Evolutionary conservation across 2,329 filamentous ascomycete genomes (phyloP).

Genomic region (Fusarium compactum): DNA sequence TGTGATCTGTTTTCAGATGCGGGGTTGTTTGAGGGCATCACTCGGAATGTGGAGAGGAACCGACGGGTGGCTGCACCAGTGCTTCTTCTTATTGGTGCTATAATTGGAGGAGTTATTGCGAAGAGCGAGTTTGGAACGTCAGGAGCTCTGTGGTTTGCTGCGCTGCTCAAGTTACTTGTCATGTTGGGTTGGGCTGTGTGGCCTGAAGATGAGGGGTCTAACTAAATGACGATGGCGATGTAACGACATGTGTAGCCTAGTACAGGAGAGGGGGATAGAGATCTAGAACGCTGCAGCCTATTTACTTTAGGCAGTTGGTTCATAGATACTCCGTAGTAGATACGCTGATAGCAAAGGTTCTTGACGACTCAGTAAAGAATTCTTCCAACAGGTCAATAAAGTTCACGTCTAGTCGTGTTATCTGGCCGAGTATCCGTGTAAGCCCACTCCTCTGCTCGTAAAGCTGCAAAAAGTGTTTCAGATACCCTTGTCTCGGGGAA

Average conservation of each 20-base stretch:
- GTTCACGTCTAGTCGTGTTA: neutral
- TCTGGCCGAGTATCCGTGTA: neutral
- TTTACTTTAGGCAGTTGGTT: conserved; percentile 11
- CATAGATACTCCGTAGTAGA: neutral
- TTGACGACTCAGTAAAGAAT: neutral
- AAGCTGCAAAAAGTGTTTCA: neutral
- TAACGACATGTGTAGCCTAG: neutral
- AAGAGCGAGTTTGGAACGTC: conserved; percentile 62
- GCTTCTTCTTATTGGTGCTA: conserved; percentile 62
- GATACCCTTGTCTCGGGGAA: neutral
- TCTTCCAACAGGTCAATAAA: neutral
- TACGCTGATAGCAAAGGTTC: neutral
- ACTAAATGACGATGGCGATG: conserved; percentile 2
- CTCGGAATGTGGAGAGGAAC: conserved; percentile 63
- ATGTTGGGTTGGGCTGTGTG: conserved; percentile 71
- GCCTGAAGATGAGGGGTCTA: conserved; percentile 59
- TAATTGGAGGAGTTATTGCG: conserved; percentile 63
- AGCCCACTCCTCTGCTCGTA: neutral
- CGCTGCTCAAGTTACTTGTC: conserved; percentile 67
- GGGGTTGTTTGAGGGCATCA: conserved; percentile 56
- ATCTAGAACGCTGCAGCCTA: neutral
- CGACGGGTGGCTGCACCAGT: conserved; percentile 63
- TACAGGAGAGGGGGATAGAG: neutral
- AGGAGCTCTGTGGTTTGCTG: conserved; percentile 70
- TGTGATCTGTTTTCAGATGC: conserved; percentile 81